Evolutionary conservation across 2,329 filamentous ascomycete genomes (phyloP).

Genomic region (Botrytis squamosa): DNA sequence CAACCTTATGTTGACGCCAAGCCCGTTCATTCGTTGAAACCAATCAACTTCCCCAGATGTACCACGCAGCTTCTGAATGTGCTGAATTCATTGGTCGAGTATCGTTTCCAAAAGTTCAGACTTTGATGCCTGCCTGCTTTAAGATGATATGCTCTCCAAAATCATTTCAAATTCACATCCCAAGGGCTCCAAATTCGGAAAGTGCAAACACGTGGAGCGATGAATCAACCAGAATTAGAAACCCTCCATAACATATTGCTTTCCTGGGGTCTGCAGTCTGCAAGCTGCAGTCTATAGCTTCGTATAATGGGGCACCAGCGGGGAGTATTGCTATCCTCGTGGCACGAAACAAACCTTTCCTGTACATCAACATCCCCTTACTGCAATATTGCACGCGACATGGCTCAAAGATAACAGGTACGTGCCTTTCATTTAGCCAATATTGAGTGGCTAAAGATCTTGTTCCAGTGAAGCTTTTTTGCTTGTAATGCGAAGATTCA

Average conservation of each 20-base stretch:
- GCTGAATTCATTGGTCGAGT: not conserved
- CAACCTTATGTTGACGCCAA: conserved; percentile 1
- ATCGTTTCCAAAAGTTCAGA: not conserved
- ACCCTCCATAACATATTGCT: not conserved
- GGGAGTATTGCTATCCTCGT: not conserved
- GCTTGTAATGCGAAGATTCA: not conserved
- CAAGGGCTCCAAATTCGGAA: not conserved
- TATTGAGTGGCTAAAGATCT: not conserved
- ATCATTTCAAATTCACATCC: not conserved
- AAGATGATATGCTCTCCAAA: not conserved
- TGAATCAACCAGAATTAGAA: not conserved
- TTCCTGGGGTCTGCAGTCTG: not conserved
- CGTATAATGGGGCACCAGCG: not conserved
- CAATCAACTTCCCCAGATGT: conserved; percentile 13
- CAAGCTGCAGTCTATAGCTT: not conserved
- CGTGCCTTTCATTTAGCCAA: not conserved
- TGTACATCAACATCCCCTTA: conserved; percentile 1
- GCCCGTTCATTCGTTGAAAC: conserved; percentile 6
- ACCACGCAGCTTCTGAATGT: conserved; percentile 4
- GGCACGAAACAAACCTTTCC: not conserved
- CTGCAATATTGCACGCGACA: conserved; percentile 11
- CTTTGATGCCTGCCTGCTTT: not conserved
- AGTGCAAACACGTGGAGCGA: conserved; percentile 3
- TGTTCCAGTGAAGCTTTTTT: not conserved
- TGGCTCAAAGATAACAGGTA: not conserved